Evolutionary conservation across 2,329 filamentous ascomycete species (phyloP), one percentile per base, ranked within the genome.

Genomic region (Trichoderma sp.): DNA sequence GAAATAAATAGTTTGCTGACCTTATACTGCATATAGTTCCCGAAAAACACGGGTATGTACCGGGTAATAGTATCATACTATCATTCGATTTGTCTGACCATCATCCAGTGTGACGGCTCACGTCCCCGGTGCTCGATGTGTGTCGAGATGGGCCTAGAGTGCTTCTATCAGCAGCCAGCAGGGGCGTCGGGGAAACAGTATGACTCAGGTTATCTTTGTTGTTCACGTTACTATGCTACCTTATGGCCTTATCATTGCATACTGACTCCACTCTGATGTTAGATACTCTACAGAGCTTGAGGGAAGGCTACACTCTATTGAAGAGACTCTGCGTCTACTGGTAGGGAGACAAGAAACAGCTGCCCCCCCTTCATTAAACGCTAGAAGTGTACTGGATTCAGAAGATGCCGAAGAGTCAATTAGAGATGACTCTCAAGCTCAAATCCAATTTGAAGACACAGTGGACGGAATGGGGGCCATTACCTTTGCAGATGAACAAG

Each of bases 11-110:
- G 11, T 53, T 56, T 34, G 63, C 63, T 66, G 43, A 66, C 39
- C 26, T 51, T 14, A 56, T 9, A 24, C 26, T 34, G 28, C 28
- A 56, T 36, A 34, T 21, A 66, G 63, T 4, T 32, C 63, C 43
- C 39, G 63, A 28, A 66, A 66, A 14, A 66, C 63, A n/a, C 63
- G 63, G 63, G 63, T 66, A 66, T 66, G 63, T 66, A 32, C 43
- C 63, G 63, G 63, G 32, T n/a, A 56, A 7, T 56, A 26, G 11
- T n/a, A 14, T 15, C 11, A 2, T 36, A 12, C 47, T 24, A 11
- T 66, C 63, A 12, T 56, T 47, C 43, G 47, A 53, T 34, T 34
- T 51, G 26, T 26, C 63, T 66, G 43, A 66, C 43, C 30, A 66
- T 51, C 12, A 24, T 6, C 2, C 47, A 66, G 63, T 66, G 63